Base-by-base conservation (phyloP, 73 alveolate species). In the Blepharisma stoltei region DNA sequence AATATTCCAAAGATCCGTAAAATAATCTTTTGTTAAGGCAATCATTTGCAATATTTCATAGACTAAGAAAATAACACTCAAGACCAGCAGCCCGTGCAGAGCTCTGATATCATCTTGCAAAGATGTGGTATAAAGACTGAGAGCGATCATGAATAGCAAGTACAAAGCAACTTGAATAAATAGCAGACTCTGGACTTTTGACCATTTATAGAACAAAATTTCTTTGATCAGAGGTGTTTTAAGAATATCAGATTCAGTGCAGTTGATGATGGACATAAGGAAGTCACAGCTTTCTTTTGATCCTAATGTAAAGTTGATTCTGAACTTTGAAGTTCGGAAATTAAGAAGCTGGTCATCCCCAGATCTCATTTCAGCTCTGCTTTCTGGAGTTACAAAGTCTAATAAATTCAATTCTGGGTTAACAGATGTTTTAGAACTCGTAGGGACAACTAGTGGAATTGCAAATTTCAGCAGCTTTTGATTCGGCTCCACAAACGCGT, bases 241-340 rank as follows among this genome's bases (percentile, higher is more conserved):
- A n/a, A 60, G 14, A 60, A 60, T 60, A 18, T 60, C 46, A 8
- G 73, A 38, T 9, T 14, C 11, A 25, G 73, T 9, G 23, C 48
- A 60, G 48, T 38, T 14, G 45, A 60, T 25, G 14, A 60, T 60
- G 2, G 73, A 60, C 37, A 14, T 38, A 14, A 60, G 23, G 23
- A 60, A 60, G 4, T 60, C 73, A 60, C n/a, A n/a, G 5, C 73
- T 60, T 14, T 60, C 73, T 9, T 20, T n/a, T 14, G 73, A 32
- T 9, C 73, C 73, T 60, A 60, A 25, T 18, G 73, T 9, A 25
- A 60, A 25, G 73, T 60, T 60, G 46, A 60, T 60, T 20, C 73
- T n/a, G 23, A 60, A 60, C 4, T n/a, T 9, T 8, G 46, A 14
- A 25, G 23, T 38, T 60, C 73, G 14, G 46, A 20, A 60, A 20